Evolutionary conservation across 805 yeast species (phyloP).

Genomic region (Barnettozyma vustinii): DNA sequence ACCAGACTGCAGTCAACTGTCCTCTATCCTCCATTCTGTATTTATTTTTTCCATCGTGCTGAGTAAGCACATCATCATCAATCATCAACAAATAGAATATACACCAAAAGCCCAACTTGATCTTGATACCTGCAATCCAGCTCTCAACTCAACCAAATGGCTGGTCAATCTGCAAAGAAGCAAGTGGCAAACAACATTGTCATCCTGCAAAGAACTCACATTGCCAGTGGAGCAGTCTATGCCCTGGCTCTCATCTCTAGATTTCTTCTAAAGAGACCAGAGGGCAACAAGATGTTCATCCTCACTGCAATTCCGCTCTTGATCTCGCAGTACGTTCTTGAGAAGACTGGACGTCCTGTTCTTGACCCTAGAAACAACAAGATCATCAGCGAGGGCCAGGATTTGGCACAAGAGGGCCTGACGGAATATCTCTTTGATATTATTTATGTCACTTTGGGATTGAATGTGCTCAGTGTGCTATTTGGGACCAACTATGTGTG

Average conservation of each 20-base stretch:
- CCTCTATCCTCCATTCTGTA: too few relatives aligned
- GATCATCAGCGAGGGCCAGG: conserved; percentile 41
- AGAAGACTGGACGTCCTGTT: conserved; percentile 45
- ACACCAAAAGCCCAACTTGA: background rate
- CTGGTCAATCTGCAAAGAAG: conserved; percentile 52
- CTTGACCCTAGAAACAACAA: conserved; percentile 31
- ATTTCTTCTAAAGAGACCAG: conserved; percentile 33
- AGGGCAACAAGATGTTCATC: conserved; percentile 25
- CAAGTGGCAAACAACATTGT: conserved; percentile 38
- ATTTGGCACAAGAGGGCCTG: conserved; percentile 42
- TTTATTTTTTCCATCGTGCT: too few relatives aligned
- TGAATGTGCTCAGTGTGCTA: conserved; percentile 38
- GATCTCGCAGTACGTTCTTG: conserved; percentile 38
- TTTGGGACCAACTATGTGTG: conserved; percentile 39
- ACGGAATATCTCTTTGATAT: conserved; percentile 52
- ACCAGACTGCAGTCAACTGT: too few relatives aligned
- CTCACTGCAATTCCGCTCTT: conserved; percentile 29
- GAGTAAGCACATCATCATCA: too few relatives aligned
- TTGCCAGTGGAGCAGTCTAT: conserved; percentile 26
- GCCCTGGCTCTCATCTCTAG: conserved; percentile 24
- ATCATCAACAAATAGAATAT: too few relatives aligned
- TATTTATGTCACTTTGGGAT: conserved; percentile 46
- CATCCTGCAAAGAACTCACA: conserved; percentile 35
- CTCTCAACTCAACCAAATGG: conserved; percentile 36
- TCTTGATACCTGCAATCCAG: background rate